Evolutionary conservation across 805 yeast genomes (phyloP).

Genomic region (Candida peoriensis): DNA sequence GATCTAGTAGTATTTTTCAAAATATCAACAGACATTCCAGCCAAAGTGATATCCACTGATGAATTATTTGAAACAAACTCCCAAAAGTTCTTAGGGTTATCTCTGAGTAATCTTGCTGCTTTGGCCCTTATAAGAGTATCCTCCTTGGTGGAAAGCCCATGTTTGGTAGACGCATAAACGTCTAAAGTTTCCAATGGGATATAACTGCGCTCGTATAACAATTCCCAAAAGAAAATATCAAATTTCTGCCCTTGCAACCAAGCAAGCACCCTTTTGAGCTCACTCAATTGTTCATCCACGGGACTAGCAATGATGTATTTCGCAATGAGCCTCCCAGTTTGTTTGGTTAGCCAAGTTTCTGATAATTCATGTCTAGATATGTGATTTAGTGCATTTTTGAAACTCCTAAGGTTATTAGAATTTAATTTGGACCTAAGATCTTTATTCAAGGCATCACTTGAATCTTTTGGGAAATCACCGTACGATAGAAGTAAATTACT

Average conservation of each 20-base stretch:
- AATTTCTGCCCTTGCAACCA: slow-evolving; percentile 6
- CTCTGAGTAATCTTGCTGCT: slow-evolving; percentile 6
- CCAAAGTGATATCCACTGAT: slow-evolving; percentile 2
- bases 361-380: slow-evolving; percentile 1
- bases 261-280: not conserved
- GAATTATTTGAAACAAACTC: slow-evolving; percentile 5
- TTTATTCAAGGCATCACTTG: slow-evolving; percentile 12
- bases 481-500: slow-evolving; percentile 10
- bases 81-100: slow-evolving; percentile 11
- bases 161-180: not conserved
- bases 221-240: slow-evolving; percentile 12
- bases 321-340: slow-evolving; percentile 11
- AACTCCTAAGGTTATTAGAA: slow-evolving; percentile 9
- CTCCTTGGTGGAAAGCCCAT: slow-evolving; percentile 1
- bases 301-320: slow-evolving; percentile 8
- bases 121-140: slow-evolving; percentile 5
- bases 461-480: slow-evolving; percentile 14
- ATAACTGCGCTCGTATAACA: slow-evolving; percentile 7
- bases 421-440: slow-evolving; percentile 13
- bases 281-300: slow-evolving; percentile 1
- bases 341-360: slow-evolving; percentile 12
- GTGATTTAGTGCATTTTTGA: slow-evolving; percentile 11
- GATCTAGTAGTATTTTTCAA: slow-evolving; percentile 6
- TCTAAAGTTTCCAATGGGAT: slow-evolving; percentile 3
- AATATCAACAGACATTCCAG: slow-evolving; percentile 9